Percentiles rank a stretch among this genome's conserved stretches.
Conservation (phyloP, 108 stramenopile genomes). For the Bacterosira constricta region DNA sequence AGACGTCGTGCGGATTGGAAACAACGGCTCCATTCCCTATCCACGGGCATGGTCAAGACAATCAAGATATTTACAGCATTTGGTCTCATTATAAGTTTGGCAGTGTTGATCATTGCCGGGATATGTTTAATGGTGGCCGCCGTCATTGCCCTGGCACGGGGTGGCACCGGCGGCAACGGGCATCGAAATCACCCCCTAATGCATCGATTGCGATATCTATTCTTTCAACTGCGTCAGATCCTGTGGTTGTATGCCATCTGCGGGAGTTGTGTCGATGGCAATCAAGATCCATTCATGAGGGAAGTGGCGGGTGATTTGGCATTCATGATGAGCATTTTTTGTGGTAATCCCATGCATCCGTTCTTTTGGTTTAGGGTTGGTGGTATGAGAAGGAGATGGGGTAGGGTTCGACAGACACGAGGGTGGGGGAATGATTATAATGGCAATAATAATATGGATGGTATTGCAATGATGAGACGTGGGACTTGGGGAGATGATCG, state of each 20-base stretch:
- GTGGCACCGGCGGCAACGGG: constrained; percentile 30
- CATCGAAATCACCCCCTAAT: constrained; percentile 45
- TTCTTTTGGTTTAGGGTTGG: constrained; percentile 75
- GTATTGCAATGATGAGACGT: constrained; percentile 44
- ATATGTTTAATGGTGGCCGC: constrained; percentile 72
- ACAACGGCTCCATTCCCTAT: constrained; percentile 18
- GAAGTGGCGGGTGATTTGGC: constrained; percentile 81
- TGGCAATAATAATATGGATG: constrained; percentile 22
- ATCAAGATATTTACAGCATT: constrained; percentile 78
- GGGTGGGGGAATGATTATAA: constrained; percentile 38
- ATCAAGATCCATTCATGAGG: constrained; percentile 74
- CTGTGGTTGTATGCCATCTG: constrained; percentile 86
- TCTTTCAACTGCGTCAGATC: constrained; percentile 72
- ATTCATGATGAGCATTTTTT: constrained; percentile 65
- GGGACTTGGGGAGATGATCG: constrained; percentile 41
- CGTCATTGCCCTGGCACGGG: constrained; percentile 72
- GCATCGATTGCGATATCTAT: constrained; percentile 57
- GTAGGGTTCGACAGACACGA: constrained; percentile 24
- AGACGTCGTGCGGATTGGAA: constrained; percentile 49
- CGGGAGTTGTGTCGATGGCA: constrained; percentile 50
- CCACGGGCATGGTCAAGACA: constrained; percentile 40
- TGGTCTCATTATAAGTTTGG: constrained; percentile 76
- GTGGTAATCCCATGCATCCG: constrained; percentile 63
- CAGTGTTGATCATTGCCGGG: constrained; percentile 67
- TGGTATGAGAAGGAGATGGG: constrained; percentile 45